Evolutionary conservation across 2,329 filamentous ascomycete genomes (phyloP), one percentile per base, ranked within the genome.

Genomic region (Trichophyton schoenleinii): DNA sequence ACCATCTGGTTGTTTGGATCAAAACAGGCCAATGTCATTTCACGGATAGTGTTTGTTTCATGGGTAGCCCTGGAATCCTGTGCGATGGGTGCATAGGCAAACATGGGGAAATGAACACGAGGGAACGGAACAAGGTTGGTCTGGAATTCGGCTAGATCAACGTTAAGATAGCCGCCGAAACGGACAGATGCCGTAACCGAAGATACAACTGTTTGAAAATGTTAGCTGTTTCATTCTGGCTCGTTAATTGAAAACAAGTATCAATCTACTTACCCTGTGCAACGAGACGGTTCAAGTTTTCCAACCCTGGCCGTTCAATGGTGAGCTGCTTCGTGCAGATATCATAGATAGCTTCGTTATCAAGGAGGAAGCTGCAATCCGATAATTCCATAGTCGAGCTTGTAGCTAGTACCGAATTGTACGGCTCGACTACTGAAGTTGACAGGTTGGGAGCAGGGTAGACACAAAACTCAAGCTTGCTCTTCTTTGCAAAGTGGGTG

Each of bases 31-130:
- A 63, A 52, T 4, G 62, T 63, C 82, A 97, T 96, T 83, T 97
- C 94, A 79, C 91, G 88, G 68, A 97, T 92, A 31, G 89, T 94
- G 86, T 96, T 95, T 82, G 91, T 87, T 80, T 94, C 89, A 72
- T 94, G 89, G 57, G 85, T 83, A 34, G 75, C 87, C 89, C 82
- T 88, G 89, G 78, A 82, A 80, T 63, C 84, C 34, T 80, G 83
- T 63, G 86, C 78, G 60, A 87, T 83, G 1, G 84, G 84, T 1
- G 83, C 82, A 67, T 85, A 87, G 67, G 79, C 81, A 73, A 86
- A 84, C 65, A 87, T 73, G 48, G 84, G 83, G 70, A 85, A 87
- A 71, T 87, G 84, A 66, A 87, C 86, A 70, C 84, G 80, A 25
- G 84, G 84, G 72, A 84, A 87, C 5, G 84, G 84, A 59, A 86